Evolutionary conservation across 768 basidiomycete genomes (phyloP).

Genomic region (Udeniomyces megalosporus): DNA sequence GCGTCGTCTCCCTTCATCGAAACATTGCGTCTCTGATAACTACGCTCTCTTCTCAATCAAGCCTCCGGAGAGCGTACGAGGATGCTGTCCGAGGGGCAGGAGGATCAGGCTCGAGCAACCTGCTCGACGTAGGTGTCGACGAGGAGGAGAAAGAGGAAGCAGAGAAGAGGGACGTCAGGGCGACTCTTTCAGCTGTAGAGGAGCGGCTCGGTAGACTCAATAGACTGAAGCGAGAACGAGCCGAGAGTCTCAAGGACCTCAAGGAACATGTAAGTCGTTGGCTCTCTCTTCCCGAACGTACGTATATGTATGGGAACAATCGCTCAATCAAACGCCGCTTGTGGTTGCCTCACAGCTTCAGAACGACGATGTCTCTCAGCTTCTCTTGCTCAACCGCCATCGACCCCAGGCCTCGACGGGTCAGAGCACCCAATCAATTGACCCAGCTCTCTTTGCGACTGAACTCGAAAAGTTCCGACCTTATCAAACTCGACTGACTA

Average conservation of each 20-base stretch:
- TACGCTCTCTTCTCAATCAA: slow-evolving; percentile 36
- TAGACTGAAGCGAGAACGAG: slow-evolving; percentile 70
- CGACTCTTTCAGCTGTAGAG: slow-evolving; percentile 56
- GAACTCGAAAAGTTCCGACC: slow-evolving; percentile 93
- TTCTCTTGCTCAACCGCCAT: slow-evolving; percentile 66
- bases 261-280: slow-evolving; percentile 68
- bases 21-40: slow-evolving; percentile 48
- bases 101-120: slow-evolving; percentile 31
- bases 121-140: slow-evolving; percentile 59
- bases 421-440: slow-evolving; percentile 46
- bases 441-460: slow-evolving; percentile 73
- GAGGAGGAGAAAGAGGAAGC: slow-evolving; percentile 45
- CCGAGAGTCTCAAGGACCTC: slow-evolving; percentile 75
- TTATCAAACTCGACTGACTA: slow-evolving; percentile 63
- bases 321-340: not conserved
- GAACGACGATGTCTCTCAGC: slow-evolving; percentile 87
- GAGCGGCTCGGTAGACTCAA: slow-evolving; percentile 58
- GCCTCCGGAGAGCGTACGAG: slow-evolving; percentile 28
- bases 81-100: slow-evolving; percentile 49
- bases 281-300: not conserved
- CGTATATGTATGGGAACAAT: not conserved
- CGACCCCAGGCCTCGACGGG: slow-evolving; percentile 29
- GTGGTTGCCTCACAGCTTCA: slow-evolving; percentile 48
- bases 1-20: slow-evolving; percentile 59
- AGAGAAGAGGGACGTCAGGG: slow-evolving; percentile 51